Conservation (phyloP, 2,329 filamentous ascomycete species). For the Phoma herbarum region DNA sequence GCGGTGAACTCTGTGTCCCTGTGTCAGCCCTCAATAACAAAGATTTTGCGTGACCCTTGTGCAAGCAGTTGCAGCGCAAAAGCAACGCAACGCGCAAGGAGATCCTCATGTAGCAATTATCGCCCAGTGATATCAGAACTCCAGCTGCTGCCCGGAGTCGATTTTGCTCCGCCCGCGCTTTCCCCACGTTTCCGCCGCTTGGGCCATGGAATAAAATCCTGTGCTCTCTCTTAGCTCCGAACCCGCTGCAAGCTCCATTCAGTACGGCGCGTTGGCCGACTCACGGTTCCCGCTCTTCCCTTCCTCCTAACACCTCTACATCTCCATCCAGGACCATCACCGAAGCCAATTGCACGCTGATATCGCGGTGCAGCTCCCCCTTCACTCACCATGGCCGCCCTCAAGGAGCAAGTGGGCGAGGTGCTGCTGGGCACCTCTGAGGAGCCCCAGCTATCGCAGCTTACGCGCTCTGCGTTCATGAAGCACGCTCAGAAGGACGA, state of each 20-base stretch:
- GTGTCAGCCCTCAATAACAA: slow-evolving; percentile 16
- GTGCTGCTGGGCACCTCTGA: slow-evolving; percentile 71
- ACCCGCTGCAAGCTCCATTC: slow-evolving; percentile 38
- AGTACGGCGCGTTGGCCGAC: slow-evolving; percentile 35
- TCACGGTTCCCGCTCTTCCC: slow-evolving; percentile 29
- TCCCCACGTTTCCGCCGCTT: slow-evolving; percentile 45
- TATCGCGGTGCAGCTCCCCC: slow-evolving; percentile 23
- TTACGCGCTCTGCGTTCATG: slow-evolving; percentile 79
- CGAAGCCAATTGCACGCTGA: slow-evolving; percentile 41
- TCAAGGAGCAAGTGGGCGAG: slow-evolving; percentile 74
- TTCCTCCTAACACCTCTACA: slow-evolving; percentile 25
- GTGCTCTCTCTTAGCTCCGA: slow-evolving; percentile 36
- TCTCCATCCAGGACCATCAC: slow-evolving; percentile 19
- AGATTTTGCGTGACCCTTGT: slow-evolving; percentile 3
- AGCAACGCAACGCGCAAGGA: neutral
- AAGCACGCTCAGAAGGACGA: slow-evolving; percentile 79
- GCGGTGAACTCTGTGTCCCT: slow-evolving; percentile 23
- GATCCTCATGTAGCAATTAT: neutral
- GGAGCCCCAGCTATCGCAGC: slow-evolving; percentile 72
- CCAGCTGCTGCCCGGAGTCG: slow-evolving; percentile 1
- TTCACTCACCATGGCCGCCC: slow-evolving; percentile 53
- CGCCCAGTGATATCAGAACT: neutral
- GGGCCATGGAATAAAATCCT: slow-evolving; percentile 25
- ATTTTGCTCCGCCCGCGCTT: slow-evolving; percentile 24
- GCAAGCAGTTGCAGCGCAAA: slow-evolving; percentile 15